Evolutionary conservation across 2,329 filamentous ascomycete genomes (phyloP).

Genomic region (Aspergillus piperis): DNA sequence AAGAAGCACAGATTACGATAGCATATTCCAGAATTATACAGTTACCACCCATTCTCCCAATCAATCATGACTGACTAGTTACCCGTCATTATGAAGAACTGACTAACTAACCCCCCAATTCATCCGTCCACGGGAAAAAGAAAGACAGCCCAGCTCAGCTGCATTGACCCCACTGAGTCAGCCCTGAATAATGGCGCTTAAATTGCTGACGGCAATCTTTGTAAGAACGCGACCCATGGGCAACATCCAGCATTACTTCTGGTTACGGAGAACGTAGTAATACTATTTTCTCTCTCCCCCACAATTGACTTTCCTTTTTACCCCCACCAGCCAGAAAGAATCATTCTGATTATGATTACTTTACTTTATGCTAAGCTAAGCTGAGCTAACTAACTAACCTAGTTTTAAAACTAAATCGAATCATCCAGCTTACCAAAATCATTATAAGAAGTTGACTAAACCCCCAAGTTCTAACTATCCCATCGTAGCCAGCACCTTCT

Average conservation of each 20-base stretch:
- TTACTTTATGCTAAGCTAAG: too few relatives aligned
- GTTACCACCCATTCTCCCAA: neutral
- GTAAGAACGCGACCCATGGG: constrained; percentile 15
- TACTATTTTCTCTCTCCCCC: neutral
- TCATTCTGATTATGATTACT: neutral
- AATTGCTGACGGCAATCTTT: constrained; percentile 33
- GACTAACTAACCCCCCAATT: neutral
- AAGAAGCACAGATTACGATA: too few relatives aligned
- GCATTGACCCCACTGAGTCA: neutral
- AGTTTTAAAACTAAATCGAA: too few relatives aligned
- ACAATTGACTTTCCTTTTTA: neutral
- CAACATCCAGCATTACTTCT: too few relatives aligned
- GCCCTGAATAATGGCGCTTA: constrained; percentile 5
- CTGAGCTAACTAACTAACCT: too few relatives aligned
- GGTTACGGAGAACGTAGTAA: too few relatives aligned
- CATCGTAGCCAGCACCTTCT: constrained; percentile 20
- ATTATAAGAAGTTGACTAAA: constrained; percentile 33
- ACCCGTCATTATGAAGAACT: neutral
- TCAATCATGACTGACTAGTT: too few relatives aligned
- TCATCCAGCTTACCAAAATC: constrained; percentile 6
- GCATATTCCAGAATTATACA: neutral
- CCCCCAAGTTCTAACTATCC: too few relatives aligned
- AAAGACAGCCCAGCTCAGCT: too few relatives aligned
- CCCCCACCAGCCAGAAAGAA: neutral
- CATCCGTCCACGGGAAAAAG: too few relatives aligned